phyloP scores from a whole-genome alignment of 148 eudicot species.

The Persicaria tinctoria region DNA sequence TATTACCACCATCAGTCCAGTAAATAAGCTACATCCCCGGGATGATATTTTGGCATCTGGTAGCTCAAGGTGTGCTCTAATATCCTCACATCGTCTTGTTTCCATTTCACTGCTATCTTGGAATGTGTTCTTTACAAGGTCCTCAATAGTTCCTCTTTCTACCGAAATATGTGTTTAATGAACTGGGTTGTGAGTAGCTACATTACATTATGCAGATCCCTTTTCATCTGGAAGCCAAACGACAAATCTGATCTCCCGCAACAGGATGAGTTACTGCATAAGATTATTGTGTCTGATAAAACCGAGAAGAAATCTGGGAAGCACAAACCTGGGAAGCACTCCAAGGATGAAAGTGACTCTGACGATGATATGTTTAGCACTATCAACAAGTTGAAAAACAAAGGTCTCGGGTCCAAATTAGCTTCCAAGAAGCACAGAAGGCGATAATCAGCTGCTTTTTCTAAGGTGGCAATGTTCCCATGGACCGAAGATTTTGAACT shows the following conservation, averaged over 20 bases:
- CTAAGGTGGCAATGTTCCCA: background rate
- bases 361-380: slow-evolving; percentile 33
- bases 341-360: slow-evolving; percentile 56
- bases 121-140: background rate
- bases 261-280: slow-evolving; percentile 37
- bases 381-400: slow-evolving; percentile 40
- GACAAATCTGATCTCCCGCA: slow-evolving; percentile 45
- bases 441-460: background rate
- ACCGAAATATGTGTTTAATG: background rate
- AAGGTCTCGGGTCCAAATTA: background rate
- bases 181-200: background rate
- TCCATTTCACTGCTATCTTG: background rate
- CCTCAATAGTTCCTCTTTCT: background rate
- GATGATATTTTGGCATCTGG: slow-evolving; percentile 86
- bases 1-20: slow-evolving; percentile 86
- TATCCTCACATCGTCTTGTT: background rate
- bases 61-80: slow-evolving; percentile 65
- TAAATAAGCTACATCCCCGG: slow-evolving; percentile 91
- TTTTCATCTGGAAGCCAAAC: slow-evolving; percentile 83
- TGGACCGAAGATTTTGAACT: background rate
- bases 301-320: slow-evolving; percentile 46
- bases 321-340: slow-evolving; percentile 31
- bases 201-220: slow-evolving; percentile 41
- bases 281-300: slow-evolving; percentile 49
- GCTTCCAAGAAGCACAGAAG: slow-evolving; percentile 9